These are phyloP conservation scores for Lasiosphaeria hispida DNA, from an alignment of 495 filamentous ascomycete genomes.

Conservation along the genomic window DNA sequence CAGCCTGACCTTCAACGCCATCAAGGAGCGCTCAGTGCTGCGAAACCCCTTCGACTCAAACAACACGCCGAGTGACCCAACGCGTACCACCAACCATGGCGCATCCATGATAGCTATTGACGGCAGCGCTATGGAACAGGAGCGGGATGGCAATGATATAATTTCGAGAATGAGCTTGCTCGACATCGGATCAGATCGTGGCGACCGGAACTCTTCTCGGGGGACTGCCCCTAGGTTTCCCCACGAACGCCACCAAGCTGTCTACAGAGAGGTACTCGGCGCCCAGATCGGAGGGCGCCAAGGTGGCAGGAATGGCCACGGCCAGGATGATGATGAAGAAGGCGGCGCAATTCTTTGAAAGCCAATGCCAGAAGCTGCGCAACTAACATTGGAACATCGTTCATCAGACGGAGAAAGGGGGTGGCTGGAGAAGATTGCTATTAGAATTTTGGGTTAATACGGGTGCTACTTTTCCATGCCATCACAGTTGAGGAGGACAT, in stretches of 20 bases:
- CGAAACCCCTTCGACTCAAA: constrained; percentile 18
- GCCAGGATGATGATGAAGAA: background rate
- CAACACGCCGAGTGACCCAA: constrained; percentile 15
- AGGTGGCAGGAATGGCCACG: background rate
- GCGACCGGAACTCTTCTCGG: too few species aligned
- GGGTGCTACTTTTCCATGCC: too few species aligned
- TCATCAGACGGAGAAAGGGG: too few species aligned
- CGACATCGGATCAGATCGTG: background rate
- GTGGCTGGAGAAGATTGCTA: too few species aligned
- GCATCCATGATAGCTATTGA: too few species aligned
- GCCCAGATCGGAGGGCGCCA: background rate
- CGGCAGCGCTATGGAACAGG: too few species aligned
- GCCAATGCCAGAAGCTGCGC: too few species aligned
- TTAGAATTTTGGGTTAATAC: too few species aligned
- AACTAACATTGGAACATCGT: too few species aligned
- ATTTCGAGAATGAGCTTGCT: background rate
- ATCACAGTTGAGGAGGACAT: too few species aligned
- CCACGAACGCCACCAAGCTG: too few species aligned
- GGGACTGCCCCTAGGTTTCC: too few species aligned
- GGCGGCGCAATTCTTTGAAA: background rate
- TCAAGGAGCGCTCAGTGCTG: background rate
- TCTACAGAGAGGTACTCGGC: background rate
- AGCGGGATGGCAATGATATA: background rate
- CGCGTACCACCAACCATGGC: background rate
- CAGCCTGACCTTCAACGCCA: background rate